These are phyloP conservation scores for Fraxinus nigra DNA, from an alignment of 305 asterid genomes.

Conservation along the genomic window DNA sequence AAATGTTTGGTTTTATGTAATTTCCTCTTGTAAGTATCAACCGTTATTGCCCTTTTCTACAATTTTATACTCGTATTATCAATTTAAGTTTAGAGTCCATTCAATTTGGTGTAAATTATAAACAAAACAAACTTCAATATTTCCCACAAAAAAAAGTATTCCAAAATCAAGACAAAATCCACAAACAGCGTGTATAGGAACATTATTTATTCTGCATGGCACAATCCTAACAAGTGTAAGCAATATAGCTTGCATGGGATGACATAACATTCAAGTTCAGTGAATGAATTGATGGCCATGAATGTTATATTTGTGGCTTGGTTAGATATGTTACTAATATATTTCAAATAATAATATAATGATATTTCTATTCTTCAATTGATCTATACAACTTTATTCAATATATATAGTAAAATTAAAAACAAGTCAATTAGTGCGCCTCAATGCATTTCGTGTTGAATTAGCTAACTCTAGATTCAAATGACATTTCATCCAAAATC, in stretches of 20 bases:
- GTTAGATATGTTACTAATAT: background rate
- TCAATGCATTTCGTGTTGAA: background rate
- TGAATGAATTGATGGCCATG: background rate
- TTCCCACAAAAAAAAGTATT: background rate
- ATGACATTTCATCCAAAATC: background rate
- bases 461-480: background rate
- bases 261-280: slow-evolving; percentile 28
- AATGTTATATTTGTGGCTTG: background rate
- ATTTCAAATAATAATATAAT: background rate
- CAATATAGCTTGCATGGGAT: slow-evolving; percentile 30
- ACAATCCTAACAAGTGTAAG: slow-evolving; percentile 36
- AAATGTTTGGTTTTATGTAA: no score
- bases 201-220: background rate
- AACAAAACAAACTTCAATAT: background rate
- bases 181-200: background rate
- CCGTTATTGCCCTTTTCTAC: no score
- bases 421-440: background rate
- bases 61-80: background rate
- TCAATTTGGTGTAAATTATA: background rate
- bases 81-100: background rate
- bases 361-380: background rate
- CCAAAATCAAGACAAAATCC: background rate
- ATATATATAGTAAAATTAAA: no score
- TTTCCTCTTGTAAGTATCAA: no score
- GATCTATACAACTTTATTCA: no score